A percentile compares a stretch with the other conserved stretches of the same genome.
phyloP scores from a whole-genome alignment of 1,284 basidiomycete genomes.

The Papiliotrema nemorosa region DNA sequence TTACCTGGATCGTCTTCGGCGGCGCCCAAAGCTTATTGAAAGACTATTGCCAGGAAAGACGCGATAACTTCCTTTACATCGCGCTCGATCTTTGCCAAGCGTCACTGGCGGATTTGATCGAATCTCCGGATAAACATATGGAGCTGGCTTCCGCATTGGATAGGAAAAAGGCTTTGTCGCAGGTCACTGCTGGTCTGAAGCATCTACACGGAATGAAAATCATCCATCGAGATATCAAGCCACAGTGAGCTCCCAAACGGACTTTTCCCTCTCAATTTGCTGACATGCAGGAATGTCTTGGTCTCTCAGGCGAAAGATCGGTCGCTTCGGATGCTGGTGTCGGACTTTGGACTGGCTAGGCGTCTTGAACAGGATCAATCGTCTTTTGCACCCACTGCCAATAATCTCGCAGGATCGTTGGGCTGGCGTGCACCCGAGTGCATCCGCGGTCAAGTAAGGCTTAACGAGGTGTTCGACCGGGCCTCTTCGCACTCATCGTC shows the following conservation, averaged over 20 bases:
- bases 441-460: conserved; percentile 79
- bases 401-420: conserved; percentile 71
- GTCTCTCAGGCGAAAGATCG: conserved; percentile 69
- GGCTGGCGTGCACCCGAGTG: conserved; percentile 96
- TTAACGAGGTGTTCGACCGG: conserved; percentile 69
- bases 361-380: conserved; percentile 89
- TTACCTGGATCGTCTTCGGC: conserved; percentile 2
- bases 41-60: conserved; percentile 92
- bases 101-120: conserved; percentile 88
- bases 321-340: conserved; percentile 80
- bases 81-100: conserved; percentile 95
- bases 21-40: background rate
- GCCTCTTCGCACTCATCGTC: conserved; percentile 53
- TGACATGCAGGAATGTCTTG: conserved; percentile 67
- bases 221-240: conserved; percentile 97
- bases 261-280: background rate
- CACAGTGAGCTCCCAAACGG: conserved; percentile 56
- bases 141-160: conserved; percentile 74
- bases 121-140: conserved; percentile 61
- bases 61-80: conserved; percentile 92
- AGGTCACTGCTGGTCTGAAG: conserved; percentile 81
- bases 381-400: conserved; percentile 79
- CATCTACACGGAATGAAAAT: conserved; percentile 94
- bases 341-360: conserved; percentile 91
- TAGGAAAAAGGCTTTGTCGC: conserved; percentile 78